Percentiles rank a stretch among this genome's conserved stretches.
Evolutionary conservation across 2,329 filamentous ascomycete species (phyloP).

Genomic region (Nothopassalora personata): DNA sequence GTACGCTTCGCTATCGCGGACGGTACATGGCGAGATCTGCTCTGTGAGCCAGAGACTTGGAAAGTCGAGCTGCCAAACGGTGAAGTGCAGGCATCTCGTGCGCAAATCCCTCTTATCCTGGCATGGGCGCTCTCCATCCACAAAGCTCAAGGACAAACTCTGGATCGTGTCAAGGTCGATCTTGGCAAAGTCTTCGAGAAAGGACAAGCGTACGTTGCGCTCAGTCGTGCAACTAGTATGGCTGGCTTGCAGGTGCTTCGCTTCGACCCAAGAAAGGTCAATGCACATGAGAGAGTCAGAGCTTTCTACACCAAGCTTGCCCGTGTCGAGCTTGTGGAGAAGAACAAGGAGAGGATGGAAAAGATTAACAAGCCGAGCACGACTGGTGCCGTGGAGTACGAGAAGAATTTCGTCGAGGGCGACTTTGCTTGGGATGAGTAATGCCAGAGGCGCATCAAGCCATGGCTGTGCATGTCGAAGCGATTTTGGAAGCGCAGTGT

Average conservation of each 20-base stretch:
- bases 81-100: constrained; percentile 82
- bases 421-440: constrained; percentile 15
- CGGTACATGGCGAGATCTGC: constrained; percentile 67
- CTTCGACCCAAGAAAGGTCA: constrained; percentile 86
- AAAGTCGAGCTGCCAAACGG: constrained; percentile 96
- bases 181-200: constrained; percentile 91
- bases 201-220: constrained; percentile 92
- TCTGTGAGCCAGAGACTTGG: constrained; percentile 86
- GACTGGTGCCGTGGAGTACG: constrained; percentile 28
- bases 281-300: constrained; percentile 84
- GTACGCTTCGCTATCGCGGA: constrained; percentile 79
- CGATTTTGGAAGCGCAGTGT: background rate
- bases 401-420: constrained; percentile 27
- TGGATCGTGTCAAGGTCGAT: constrained; percentile 91
- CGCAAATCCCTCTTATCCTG: constrained; percentile 73
- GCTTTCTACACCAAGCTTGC: constrained; percentile 80
- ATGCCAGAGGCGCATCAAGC: background rate
- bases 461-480: background rate
- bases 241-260: constrained; percentile 79
- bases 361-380: constrained; percentile 26
- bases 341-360: constrained; percentile 32
- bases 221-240: constrained; percentile 87
- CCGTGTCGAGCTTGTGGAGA: constrained; percentile 53
- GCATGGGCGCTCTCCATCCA: constrained; percentile 97
- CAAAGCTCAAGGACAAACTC: constrained; percentile 92